Conservation (phyloP, 345 rosid species). For the Rhizophora mangle region DNA sequence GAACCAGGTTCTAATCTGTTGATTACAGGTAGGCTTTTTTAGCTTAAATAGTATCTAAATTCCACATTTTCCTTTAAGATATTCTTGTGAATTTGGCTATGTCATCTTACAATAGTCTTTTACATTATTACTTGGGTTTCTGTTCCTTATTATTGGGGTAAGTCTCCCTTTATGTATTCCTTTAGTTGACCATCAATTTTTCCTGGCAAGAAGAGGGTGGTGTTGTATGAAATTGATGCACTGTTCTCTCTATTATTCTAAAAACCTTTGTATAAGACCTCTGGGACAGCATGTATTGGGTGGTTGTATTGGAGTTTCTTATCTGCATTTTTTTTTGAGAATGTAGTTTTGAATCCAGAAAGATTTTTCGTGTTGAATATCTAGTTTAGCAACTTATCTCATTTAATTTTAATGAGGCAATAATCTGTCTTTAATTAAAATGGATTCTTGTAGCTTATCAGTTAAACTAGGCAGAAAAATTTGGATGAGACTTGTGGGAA, state of each 20-base stretch:
- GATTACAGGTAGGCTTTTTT: constrained; percentile 77
- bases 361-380: neutral
- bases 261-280: neutral
- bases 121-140: neutral
- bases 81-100: neutral
- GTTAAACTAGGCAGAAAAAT: too few species aligned
- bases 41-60: neutral
- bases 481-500: too few species aligned
- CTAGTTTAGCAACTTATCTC: too few species aligned
- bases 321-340: neutral
- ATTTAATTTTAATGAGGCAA: too few species aligned
- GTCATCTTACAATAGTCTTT: neutral
- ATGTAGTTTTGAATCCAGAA: neutral
- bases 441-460: too few species aligned
- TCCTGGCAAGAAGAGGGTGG: neutral
- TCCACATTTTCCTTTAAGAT: neutral
- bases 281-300: neutral
- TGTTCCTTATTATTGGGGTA: neutral
- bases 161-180: neutral
- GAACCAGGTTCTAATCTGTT: constrained; percentile 91
- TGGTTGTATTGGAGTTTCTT: neutral
- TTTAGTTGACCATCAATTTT: neutral
- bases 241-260: neutral
- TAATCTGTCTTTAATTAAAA: too few species aligned
- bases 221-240: neutral